Base-by-base conservation (phyloP, 768 basidiomycete species). In the Kondoa subrosea region DNA sequence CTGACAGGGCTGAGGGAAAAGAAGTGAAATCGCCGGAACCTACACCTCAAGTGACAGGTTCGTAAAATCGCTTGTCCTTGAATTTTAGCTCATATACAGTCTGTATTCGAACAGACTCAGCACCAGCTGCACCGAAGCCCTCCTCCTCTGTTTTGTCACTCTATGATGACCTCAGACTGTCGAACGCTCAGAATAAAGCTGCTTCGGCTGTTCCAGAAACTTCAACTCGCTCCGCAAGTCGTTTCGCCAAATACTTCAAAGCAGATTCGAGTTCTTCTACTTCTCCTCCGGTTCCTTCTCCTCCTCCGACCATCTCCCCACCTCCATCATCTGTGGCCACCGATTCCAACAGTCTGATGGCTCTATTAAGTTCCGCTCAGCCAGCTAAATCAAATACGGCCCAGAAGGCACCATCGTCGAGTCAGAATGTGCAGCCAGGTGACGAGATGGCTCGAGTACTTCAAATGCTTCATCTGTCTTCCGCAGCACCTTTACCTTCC, bases 381-480 rank as follows among this genome's bases (percentile, higher is more conserved):
- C 57, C 8, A 40, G 34, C 8, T 32, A n/a, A 33, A 27, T 26
- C 40, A 50, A 50, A 50, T 21, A 50, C 40, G 21, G 21, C 12
- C 26, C 26, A 15, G 31, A 34, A 4, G 32, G 34, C 14, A 29
- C 64, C 17, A 29, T 56, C 4, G 31, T 34, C 25, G 59, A 15
- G 59, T 14, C 63, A 64, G 25, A 12, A 8, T 4, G 26, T 34
- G 15, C 29, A 14, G 34, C 34, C 29, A 29, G 21, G 29, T 15
- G 63, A 64, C 29, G 29, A 34, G 50, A 69, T 69, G 69, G 32
- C 27, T n/a, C 65, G 69, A 31, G 33, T 69, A 15, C 66, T 69
- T 60, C 58, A 69, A 32, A 69, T 69, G 69, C 66, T 69, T 33
- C 69, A 69, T 25, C 66, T 69, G 65, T 69, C 69, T 2, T 69